A percentile compares a stretch with the other conserved stretches of the same genome.
Evolutionary conservation across 1,284 basidiomycete species (phyloP).

Genomic region (Anthracocystis setariae): DNA sequence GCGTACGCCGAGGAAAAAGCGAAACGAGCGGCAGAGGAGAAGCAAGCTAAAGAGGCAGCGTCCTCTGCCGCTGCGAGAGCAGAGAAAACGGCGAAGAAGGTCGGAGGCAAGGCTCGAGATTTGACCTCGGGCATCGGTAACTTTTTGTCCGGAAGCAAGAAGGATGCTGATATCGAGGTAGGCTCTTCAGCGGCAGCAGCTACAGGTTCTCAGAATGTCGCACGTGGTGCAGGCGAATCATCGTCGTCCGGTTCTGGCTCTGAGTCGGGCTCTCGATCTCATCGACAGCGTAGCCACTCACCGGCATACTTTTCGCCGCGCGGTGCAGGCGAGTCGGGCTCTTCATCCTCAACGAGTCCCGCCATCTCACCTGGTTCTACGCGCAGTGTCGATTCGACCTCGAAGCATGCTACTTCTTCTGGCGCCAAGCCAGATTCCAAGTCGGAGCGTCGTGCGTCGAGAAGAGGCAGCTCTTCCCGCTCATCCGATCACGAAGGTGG

Average conservation of each 20-base stretch:
- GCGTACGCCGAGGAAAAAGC: constrained; percentile 47
- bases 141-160: constrained; percentile 24
- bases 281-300: constrained; percentile 37
- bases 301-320: constrained; percentile 44
- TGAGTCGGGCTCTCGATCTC: constrained; percentile 23
- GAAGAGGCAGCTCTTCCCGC: constrained; percentile 22
- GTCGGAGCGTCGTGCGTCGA: constrained; percentile 12
- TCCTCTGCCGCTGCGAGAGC: constrained; percentile 8
- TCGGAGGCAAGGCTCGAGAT: constrained; percentile 21
- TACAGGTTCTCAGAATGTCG: constrained; percentile 8
- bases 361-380: constrained; percentile 29
- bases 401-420: constrained; percentile 4
- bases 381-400: constrained; percentile 10
- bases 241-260: constrained; percentile 26
- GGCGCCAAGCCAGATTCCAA: constrained; percentile 13
- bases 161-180: constrained; percentile 7
- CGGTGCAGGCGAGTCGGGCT: constrained; percentile 30
- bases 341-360: constrained; percentile 38
- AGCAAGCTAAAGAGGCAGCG: constrained; percentile 34
- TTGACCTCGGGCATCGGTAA: constrained; percentile 29
- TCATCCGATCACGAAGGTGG: constrained; percentile 35
- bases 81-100: constrained; percentile 11
- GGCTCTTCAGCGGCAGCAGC: constrained; percentile 1
- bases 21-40: constrained; percentile 36
- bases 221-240: constrained; percentile 6